Evolutionary conservation across 345 rosid genomes (phyloP), one percentile per base, ranked within the genome.

Genomic region (Dipteronia sinensis): DNA sequence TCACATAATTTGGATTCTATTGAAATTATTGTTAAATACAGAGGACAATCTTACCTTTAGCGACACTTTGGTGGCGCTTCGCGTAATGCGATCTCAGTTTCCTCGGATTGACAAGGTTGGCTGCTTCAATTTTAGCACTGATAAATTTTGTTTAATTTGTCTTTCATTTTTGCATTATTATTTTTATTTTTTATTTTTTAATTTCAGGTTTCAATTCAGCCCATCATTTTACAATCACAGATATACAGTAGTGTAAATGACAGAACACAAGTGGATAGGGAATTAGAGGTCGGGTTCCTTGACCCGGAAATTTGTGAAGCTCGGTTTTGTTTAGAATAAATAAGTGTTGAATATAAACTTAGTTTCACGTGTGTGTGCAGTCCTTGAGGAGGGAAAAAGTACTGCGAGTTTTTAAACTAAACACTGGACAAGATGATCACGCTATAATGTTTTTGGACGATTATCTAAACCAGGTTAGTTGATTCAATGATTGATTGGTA

Each of bases 61-160:
- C 72, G 99, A 96, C 27, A 92, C 99, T 7, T 78, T 86, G 81
- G 91, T 91, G 22, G 98, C 98, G 34, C 90, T 96, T 64, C 90
- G 89, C 44, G 92, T 95, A 69, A 95, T 96, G 93, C 94, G 97
- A 83, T 87, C 94, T 82, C 99, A 96, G 74, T 96, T 96, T 81
- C 97, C 97, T 23, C 93, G 58, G 77, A 82, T 92, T 59, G 90
- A 90, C 51, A 93, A 89, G 95, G 98, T 92, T 80, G 66, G 77
- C 62, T 71, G 64, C 62, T 2, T 70, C 25, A 12, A 42, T 8
- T 49, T 25, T 4, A 63, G 4, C 5, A 2, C 6, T 13, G 10
- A 10, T 11, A 23, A 62, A 62, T 23, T 31, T 40, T 29, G 67
- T 34, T 34, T 7, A 23, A 22, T 56, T 69, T 25, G 27, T 69